Evolutionary conservation across 202 grass and related monocot genomes (phyloP).

Genomic region (Carex sylvatica): DNA sequence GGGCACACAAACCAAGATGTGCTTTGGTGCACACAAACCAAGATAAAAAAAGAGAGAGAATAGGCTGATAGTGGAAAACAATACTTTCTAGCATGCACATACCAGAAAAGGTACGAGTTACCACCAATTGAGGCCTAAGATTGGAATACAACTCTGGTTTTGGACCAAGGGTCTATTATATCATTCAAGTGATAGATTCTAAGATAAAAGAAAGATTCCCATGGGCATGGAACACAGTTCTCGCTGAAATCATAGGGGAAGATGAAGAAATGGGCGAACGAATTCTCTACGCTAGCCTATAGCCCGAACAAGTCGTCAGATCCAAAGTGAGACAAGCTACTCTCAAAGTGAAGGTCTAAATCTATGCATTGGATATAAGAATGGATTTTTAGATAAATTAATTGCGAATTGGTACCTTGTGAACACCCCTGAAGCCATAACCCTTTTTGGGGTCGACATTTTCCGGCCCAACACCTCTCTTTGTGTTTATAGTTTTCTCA

Average conservation of each 20-base stretch:
- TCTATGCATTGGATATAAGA: background rate
- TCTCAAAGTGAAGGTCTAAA: background rate
- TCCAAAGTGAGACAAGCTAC: background rate
- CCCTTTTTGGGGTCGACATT: conserved; percentile 55
- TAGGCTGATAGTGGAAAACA: background rate
- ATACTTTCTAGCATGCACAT: background rate
- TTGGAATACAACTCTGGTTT: too few relatives aligned
- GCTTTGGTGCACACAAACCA: background rate
- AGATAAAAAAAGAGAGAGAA: background rate
- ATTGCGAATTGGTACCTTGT: conserved; percentile 47
- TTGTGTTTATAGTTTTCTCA: conserved; percentile 3
- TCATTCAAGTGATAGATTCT: too few relatives aligned
- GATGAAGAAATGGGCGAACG: too few relatives aligned
- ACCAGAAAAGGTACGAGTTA: background rate
- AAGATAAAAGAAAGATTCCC: too few relatives aligned
- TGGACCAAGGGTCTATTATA: too few relatives aligned
- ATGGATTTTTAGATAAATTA: background rate
- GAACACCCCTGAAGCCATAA: conserved; percentile 60
- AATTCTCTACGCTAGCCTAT: too few relatives aligned
- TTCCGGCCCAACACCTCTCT: conserved; percentile 8
- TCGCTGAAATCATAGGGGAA: too few relatives aligned
- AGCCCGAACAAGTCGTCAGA: too few relatives aligned
- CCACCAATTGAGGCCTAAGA: background rate
- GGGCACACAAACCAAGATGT: background rate
- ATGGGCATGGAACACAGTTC: too few relatives aligned